Base-by-base conservation (phyloP, 2,329 filamentous ascomycete genomes). In the Pseudocercospora macadamiae region DNA sequence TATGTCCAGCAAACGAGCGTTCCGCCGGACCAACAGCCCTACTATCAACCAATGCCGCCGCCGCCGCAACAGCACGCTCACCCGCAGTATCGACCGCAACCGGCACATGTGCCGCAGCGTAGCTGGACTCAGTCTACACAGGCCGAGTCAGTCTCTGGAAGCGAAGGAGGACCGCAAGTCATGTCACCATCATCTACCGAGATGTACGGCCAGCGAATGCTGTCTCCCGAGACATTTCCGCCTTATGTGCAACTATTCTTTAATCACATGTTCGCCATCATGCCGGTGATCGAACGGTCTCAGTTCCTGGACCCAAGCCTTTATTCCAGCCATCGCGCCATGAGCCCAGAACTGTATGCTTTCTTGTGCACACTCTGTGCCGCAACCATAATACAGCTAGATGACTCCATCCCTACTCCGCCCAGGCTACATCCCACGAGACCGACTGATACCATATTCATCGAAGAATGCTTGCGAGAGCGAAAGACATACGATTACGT, bases 241-340 rank as follows among this genome's bases (percentile, higher is more conserved):
- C 71, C 71, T 4, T 74, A 72, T 45, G 63, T 73, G 5, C 64
- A 68, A 25, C 66, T 74, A 0, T 74, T 74, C 66, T 74, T 73
- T 56, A 59, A 63, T 7, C 70, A 74, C 61, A 73, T 74, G 67
- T 74, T 71, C 37, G 64, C 67, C 0, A 73, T 73, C 49, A 74
- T 74, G 71, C 72, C 72, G 10, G 63, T 74, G 8, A 63, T 74
- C n/a, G 71, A 73, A 30, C 63, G 63, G 3, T 65, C 62, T 12
- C 52, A 69, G 16, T 74, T 69, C 55, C 57, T 73, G 37, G 64
- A 72, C 39, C 67, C 69, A 1, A 51, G 37, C 7, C 36, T 72
- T 4, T 73, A 72, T 62, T 44, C 62, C 4, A 61, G 51, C 57
- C 21, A 60, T 42, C 39, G 47, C 49, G n/a, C 28, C 34, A 57